Evolutionary conservation across 1,284 basidiomycete genomes (phyloP).

Genomic region (Wallemia hederae): DNA sequence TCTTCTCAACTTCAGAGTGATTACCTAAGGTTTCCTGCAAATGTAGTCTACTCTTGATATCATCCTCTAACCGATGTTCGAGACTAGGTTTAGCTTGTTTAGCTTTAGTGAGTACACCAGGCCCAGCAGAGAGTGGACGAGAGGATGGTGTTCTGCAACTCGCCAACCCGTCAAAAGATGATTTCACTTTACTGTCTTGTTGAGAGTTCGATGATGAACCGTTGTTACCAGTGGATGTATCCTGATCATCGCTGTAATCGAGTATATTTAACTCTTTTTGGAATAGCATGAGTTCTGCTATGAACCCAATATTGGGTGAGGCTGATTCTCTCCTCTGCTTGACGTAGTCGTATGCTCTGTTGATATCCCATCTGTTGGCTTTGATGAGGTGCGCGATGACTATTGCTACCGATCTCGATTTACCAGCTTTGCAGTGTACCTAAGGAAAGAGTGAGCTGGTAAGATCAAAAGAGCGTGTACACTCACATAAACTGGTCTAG

Average conservation of each 20-base stretch:
- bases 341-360: slow-evolving; percentile 66
- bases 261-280: slow-evolving; percentile 27
- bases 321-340: slow-evolving; percentile 66
- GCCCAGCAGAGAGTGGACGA: not conserved
- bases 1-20: not conserved
- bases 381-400: slow-evolving; percentile 94
- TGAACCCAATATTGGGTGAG: slow-evolving; percentile 93
- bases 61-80: not conserved
- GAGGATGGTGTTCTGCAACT: not conserved
- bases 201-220: not conserved
- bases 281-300: slow-evolving; percentile 84
- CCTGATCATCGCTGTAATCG: not conserved
- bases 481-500: not conserved
- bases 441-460: slow-evolving; percentile 14
- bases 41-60: not conserved
- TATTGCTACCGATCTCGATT: slow-evolving; percentile 80
- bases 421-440: slow-evolving; percentile 89
- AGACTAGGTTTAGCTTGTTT: not conserved
- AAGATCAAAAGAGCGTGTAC: not conserved
- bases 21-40: not conserved
- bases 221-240: not conserved
- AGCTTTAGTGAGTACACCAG: not conserved
- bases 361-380: slow-evolving; percentile 78
- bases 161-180: not conserved
- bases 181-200: not conserved